Evolutionary conservation across 169 alveolate species (phyloP).

Genomic region (Plasmodium chabaudi): DNA sequence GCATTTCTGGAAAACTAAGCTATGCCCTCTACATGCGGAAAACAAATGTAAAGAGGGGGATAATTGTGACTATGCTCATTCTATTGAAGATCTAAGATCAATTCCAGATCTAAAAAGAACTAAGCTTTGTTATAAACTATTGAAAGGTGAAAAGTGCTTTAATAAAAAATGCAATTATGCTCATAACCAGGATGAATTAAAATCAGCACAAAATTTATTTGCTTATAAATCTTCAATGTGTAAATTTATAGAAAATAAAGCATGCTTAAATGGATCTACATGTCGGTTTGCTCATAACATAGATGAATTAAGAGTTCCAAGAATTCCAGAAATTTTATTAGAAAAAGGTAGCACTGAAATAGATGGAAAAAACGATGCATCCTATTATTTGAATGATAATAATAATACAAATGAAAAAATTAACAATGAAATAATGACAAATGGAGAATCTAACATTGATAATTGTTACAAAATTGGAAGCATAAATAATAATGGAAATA

Average conservation of each 20-base stretch:
- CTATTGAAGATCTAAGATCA: constrained; percentile 77
- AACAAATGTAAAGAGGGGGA: constrained; percentile 73
- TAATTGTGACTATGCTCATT: constrained; percentile 84
- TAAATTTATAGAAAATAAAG: constrained; percentile 79
- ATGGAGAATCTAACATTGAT: constrained; percentile 1
- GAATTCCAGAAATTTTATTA: constrained; percentile 72
- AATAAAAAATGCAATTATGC: constrained; percentile 83
- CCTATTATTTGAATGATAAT: not conserved
- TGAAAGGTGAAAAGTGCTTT: constrained; percentile 74
- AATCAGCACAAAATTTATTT: constrained; percentile 81
- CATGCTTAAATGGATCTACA: constrained; percentile 80
- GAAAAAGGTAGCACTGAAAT: constrained; percentile 36
- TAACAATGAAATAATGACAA: constrained; percentile 2
- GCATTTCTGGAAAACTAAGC: constrained; percentile 75
- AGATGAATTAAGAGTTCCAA: constrained; percentile 80
- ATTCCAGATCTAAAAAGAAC: constrained; percentile 83
- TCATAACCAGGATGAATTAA: constrained; percentile 80
- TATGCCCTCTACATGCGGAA: constrained; percentile 74
- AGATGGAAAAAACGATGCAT: constrained; percentile 16
- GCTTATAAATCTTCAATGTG: constrained; percentile 83
- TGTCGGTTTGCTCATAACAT: constrained; percentile 85
- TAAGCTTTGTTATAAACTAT: constrained; percentile 79
- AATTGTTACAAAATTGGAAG: not conserved
- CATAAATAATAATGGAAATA: not conserved
- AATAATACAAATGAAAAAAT: constrained; percentile 9